Conservation (phyloP, 495 filamentous ascomycete genomes). For the Aspergillus cristatus region DNA sequence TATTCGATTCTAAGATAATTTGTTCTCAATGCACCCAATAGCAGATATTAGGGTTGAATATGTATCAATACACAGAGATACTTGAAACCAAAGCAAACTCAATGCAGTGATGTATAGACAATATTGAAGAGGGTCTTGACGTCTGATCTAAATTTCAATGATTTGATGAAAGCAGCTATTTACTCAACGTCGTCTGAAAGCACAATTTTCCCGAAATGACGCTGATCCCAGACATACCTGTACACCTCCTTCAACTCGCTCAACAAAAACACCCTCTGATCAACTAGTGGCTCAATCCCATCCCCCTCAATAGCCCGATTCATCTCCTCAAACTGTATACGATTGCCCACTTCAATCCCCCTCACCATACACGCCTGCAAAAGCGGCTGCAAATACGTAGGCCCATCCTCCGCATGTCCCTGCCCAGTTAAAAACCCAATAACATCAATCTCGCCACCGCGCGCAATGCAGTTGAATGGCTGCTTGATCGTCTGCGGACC, state of each 20-base stretch:
- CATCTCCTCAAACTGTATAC: slow-evolving; percentile 47
- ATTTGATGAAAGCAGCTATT: neutral
- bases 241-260: slow-evolving; percentile 39
- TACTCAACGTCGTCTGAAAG: neutral
- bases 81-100: no score
- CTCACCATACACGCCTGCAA: slow-evolving; percentile 27
- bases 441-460: slow-evolving; percentile 34
- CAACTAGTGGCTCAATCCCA: slow-evolving; percentile 47
- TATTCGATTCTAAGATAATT: no score
- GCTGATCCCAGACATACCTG: neutral
- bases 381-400: slow-evolving; percentile 29
- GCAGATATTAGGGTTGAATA: no score
- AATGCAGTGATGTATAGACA: no score
- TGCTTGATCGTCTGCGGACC: slow-evolving; percentile 32
- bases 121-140: no score
- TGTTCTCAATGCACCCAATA: no score
- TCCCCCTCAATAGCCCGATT: slow-evolving; percentile 42
- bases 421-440: slow-evolving; percentile 30
- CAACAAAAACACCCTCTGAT: slow-evolving; percentile 42
- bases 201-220: neutral
- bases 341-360: slow-evolving; percentile 36
- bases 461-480: slow-evolving; percentile 21
- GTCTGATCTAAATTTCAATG: no score
- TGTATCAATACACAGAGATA: no score
- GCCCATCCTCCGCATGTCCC: slow-evolving; percentile 19